Base-by-base conservation (phyloP, 495 filamentous ascomycete species). In the Neurospora terricola region DNA sequence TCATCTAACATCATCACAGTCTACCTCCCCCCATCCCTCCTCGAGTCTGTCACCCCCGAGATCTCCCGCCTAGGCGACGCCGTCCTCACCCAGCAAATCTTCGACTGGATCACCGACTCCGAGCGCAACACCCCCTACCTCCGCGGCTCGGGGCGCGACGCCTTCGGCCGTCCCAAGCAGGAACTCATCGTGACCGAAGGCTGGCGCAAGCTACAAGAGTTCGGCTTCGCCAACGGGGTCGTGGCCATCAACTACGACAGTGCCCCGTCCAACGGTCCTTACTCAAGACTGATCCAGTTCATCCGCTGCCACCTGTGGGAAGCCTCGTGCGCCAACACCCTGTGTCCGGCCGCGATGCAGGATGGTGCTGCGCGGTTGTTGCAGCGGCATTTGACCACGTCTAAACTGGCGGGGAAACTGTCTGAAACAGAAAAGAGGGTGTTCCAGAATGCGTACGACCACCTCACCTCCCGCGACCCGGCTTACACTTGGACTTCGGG, bases 311-410 rank as follows among this genome's bases (percentile, higher is more conserved):
- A 92, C 75, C 79, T 93, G 11, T 92, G 90, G 83, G 83, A 87
- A 18, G 87, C 84, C 6, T 90, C 89, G 16, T 88, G 85, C 21
- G 89, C 86, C 0, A 84, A 87, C 59, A 89, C 89, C 5, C 87
- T 87, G 18, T 93, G 91, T 77, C 91, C 91, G 0, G 87, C 86
- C 48, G 88, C 87, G 30, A 93, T 93, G 91, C 87, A 87, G 12
- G 91, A 93, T 74, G 91, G 91, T 12, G 91, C 90, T 9, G 88
- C 90, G 8, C 84, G 86, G 14, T 82, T 93, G 9, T 83, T 93
- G 1, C 80, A 83, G 12, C 81, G 81, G 7, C 88, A 90, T 71
- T 79, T 91, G 27, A 70, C 77, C 54, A 73, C 72, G 11, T 39
- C 38, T 12, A 5, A 27, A 14, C 16, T 69, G 16, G 5, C n/a